Conservation (phyloP, 1,284 basidiomycete species). For the Cutaneotrichosporon cutaneum region DNA sequence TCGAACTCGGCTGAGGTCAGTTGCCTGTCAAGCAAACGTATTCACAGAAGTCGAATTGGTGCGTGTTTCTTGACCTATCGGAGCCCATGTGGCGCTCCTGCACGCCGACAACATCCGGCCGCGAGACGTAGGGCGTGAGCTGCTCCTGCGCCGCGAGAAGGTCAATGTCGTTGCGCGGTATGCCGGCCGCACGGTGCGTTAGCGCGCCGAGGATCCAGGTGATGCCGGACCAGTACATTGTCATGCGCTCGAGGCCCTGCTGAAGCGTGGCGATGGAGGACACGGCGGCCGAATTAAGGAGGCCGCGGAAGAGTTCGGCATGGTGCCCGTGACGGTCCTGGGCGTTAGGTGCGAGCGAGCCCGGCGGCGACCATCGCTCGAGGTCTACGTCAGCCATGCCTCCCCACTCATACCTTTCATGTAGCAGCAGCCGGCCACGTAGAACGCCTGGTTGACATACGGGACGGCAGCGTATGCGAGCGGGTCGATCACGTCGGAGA, state of each 20-base stretch:
- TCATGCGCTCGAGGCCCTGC: constrained; percentile 29
- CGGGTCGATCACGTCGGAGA: constrained; percentile 36
- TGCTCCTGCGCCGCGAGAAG: constrained; percentile 30
- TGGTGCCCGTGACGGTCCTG: neutral
- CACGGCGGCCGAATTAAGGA: constrained; percentile 26
- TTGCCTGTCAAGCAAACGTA: neutral
- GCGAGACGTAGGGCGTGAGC: constrained; percentile 4
- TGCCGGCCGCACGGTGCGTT: constrained; percentile 28
- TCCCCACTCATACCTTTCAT: constrained; percentile 29
- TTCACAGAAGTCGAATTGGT: neutral
- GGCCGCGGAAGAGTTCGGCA: constrained; percentile 23
- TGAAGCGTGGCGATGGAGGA: constrained; percentile 29
- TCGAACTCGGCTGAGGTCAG: neutral
- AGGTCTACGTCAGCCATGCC: constrained; percentile 12
- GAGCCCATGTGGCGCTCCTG: too few species aligned
- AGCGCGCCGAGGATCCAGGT: constrained; percentile 33
- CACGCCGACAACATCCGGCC: neutral
- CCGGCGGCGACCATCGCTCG: constrained; percentile 10
- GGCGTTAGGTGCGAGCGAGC: neutral
- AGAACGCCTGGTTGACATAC: constrained; percentile 38
- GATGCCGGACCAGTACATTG: constrained; percentile 31
- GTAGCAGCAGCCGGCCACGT: constrained; percentile 37
- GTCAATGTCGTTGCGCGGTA: constrained; percentile 30
- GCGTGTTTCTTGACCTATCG: neutral
- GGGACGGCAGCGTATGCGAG: constrained; percentile 32